These are phyloP conservation scores for Hypoxylon fuscum DNA, from an alignment of 495 filamentous ascomycete species.

Conservation along the genomic window DNA sequence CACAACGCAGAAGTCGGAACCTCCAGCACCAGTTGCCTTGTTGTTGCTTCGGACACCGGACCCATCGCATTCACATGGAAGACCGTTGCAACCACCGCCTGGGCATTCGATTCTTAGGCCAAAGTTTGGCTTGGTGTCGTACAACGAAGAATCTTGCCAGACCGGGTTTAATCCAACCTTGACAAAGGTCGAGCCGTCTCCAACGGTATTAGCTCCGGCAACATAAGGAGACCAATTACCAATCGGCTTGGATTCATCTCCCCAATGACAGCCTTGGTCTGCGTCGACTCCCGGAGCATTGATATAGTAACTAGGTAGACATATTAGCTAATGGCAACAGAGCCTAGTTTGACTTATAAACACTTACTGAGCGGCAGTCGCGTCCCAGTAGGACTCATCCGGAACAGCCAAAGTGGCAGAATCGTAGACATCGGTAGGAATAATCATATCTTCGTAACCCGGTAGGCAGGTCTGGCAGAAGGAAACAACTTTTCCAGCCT, in stretches of 20 bases:
- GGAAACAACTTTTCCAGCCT: conserved; percentile 66
- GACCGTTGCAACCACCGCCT: conserved; percentile 72
- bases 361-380: conserved; percentile 77
- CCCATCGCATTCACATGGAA: conserved; percentile 77
- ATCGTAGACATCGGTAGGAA: conserved; percentile 71
- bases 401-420: conserved; percentile 74
- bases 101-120: conserved; percentile 77
- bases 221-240: conserved; percentile 88
- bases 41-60: conserved; percentile 66
- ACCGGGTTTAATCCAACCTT: conserved; percentile 87
- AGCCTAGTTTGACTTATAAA: neutral
- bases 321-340: conserved; percentile 9
- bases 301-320: conserved; percentile 70
- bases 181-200: conserved; percentile 71
- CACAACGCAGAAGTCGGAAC: conserved; percentile 80
- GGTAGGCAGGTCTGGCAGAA: conserved; percentile 88
- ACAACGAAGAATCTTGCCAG: conserved; percentile 68
- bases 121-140: conserved; percentile 66
- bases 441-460: conserved; percentile 90
- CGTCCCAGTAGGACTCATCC: conserved; percentile 73
- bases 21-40: conserved; percentile 68
- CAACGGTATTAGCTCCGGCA: conserved; percentile 76
- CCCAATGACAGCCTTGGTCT: conserved; percentile 76
- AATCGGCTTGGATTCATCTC: conserved; percentile 66
- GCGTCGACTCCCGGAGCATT: conserved; percentile 73